Conservation (phyloP, 2,329 filamentous ascomycete genomes). For the Diplocarpon rosae region DNA sequence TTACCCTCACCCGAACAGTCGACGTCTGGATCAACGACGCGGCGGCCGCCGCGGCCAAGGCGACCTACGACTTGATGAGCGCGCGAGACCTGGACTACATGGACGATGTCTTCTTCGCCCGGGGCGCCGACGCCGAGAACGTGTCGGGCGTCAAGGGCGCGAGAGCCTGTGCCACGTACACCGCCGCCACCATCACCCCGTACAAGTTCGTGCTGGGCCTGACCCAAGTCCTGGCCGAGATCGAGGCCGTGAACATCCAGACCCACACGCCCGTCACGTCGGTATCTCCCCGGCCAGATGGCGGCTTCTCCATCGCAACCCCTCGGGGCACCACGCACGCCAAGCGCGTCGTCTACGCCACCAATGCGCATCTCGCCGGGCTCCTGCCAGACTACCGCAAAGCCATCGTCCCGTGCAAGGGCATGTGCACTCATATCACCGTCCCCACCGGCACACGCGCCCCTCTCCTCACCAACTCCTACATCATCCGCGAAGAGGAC, state of each 20-base stretch:
- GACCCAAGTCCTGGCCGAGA: conserved; percentile 35
- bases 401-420: conserved; percentile 14
- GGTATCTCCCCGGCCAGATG: conserved; percentile 14
- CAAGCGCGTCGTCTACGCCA: conserved; percentile 48
- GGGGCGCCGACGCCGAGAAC: conserved; percentile 9
- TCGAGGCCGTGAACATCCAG: conserved; percentile 36
- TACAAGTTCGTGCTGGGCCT: conserved; percentile 48
- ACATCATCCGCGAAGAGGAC: conserved; percentile 5
- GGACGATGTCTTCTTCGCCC: conserved; percentile 9
- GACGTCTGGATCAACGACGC: conserved; percentile 29
- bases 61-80: conserved; percentile 11
- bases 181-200: conserved; percentile 35
- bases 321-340: conserved; percentile 42
- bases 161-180: conserved; percentile 14
- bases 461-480: conserved; percentile 4
- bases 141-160: conserved; percentile 22
- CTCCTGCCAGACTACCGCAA: conserved; percentile 16
- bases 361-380: conserved; percentile 49
- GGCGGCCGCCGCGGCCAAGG: conserved; percentile 15
- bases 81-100: conserved; percentile 10
- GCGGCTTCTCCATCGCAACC: conserved; percentile 38
- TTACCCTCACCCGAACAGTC: conserved; percentile 29
- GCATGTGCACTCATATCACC: conserved; percentile 1
- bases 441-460: not conserved
- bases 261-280: conserved; percentile 37